Evolutionary conservation across 768 basidiomycete species (phyloP).

Genomic region (Candolleomyces aberdarensis): DNA sequence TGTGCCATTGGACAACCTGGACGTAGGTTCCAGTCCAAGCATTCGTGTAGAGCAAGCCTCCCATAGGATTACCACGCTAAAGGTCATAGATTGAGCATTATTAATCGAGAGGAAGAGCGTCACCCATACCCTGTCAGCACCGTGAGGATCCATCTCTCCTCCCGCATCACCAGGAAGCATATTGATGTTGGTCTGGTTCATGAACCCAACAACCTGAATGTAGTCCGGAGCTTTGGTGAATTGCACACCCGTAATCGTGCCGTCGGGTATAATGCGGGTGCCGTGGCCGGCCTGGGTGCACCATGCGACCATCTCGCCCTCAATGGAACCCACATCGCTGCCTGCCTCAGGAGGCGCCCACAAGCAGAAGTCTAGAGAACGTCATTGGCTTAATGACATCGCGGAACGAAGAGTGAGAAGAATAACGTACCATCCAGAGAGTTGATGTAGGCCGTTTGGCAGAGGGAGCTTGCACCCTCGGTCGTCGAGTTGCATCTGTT

Average conservation of each 20-base stretch:
- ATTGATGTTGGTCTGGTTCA: slow-evolving; percentile 56
- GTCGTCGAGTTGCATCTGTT: slow-evolving; percentile 64
- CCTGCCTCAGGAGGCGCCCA: slow-evolving; percentile 49
- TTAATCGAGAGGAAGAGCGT: neutral
- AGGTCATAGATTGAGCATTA: slow-evolving; percentile 20
- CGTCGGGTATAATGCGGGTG: slow-evolving; percentile 58
- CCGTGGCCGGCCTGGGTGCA: slow-evolving; percentile 65
- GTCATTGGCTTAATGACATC: slow-evolving; percentile 12
- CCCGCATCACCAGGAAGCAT: slow-evolving; percentile 49
- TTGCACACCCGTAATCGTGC: slow-evolving; percentile 56
- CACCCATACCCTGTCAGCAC: slow-evolving; percentile 36
- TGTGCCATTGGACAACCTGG: slow-evolving; percentile 69
- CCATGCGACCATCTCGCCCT: slow-evolving; percentile 63
- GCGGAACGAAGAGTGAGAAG: neutral
- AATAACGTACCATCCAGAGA: slow-evolving; percentile 31
- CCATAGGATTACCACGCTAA: slow-evolving; percentile 76
- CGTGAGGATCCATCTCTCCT: slow-evolving; percentile 71
- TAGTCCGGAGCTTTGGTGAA: slow-evolving; percentile 51
- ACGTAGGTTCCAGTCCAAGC: slow-evolving; percentile 42
- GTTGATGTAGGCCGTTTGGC: slow-evolving; percentile 58
- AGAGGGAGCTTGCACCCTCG: slow-evolving; percentile 46
- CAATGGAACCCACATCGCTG: slow-evolving; percentile 51
- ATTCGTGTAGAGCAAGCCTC: slow-evolving; percentile 64
- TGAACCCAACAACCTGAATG: slow-evolving; percentile 52
- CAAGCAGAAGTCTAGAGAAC: slow-evolving; percentile 47